These are phyloP conservation scores for Aspergillus sp. DNA, from an alignment of 2,329 filamentous ascomycete species.

Conservation along the genomic window DNA sequence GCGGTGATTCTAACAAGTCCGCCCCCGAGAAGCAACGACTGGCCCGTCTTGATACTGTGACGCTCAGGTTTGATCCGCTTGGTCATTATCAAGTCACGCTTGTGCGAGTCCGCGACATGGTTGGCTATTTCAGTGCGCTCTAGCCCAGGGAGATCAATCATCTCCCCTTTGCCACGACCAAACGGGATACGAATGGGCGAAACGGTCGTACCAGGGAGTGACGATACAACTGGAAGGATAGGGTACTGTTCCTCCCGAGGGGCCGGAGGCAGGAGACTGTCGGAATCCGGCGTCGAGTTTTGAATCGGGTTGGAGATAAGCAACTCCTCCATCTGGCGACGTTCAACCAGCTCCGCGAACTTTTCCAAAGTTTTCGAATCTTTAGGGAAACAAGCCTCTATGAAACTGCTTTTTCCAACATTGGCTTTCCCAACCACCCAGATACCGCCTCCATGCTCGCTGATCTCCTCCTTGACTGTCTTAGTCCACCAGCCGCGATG, in stretches of 20 bases:
- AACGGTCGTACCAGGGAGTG: constrained; percentile 88
- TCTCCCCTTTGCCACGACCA: constrained; percentile 79
- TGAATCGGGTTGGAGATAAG: constrained; percentile 14
- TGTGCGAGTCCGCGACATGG: constrained; percentile 67
- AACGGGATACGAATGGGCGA: constrained; percentile 93
- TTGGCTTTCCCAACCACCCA: constrained; percentile 99
- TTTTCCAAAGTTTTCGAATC: constrained; percentile 52
- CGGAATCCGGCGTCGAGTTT: constrained; percentile 23
- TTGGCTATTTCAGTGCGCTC: constrained; percentile 70
- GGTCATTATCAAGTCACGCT: constrained; percentile 73
- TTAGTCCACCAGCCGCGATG: constrained; percentile 89
- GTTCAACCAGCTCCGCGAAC: constrained; percentile 35
- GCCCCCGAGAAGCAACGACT: constrained; percentile 80
- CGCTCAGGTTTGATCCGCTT: constrained; percentile 72
- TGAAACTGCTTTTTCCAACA: constrained; percentile 92
- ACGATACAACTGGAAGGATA: constrained; percentile 80
- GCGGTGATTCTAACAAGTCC: constrained; percentile 88
- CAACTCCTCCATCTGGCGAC: constrained; percentile 22
- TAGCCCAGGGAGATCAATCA: constrained; percentile 89
- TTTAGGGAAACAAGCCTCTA: constrained; percentile 82
- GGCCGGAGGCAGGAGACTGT: constrained; percentile 70
- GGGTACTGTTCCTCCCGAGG: constrained; percentile 74
- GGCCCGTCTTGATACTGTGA: constrained; percentile 67
- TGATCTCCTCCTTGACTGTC: constrained; percentile 81
- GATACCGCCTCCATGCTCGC: constrained; percentile 75